A percentile compares a stretch with the other conserved stretches of the same genome.
phyloP scores from a whole-genome alignment of 495 filamentous ascomycete species.

The Penicillium taxi region DNA sequence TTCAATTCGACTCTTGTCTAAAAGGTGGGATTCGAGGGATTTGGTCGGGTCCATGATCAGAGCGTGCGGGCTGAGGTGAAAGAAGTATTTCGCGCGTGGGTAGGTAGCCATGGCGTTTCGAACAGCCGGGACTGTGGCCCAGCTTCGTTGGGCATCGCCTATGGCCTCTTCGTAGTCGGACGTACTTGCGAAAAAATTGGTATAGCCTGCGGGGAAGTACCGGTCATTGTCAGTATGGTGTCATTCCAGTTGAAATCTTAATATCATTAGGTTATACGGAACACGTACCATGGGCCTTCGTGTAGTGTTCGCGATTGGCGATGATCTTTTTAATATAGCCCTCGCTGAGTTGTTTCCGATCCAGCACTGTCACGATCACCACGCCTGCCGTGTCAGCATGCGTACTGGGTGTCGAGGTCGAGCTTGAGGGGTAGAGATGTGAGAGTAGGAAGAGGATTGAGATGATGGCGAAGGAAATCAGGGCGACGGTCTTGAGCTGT shows the following conservation, averaged over 20 bases:
- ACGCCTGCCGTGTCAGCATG: conserved; percentile 67
- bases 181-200: conserved; percentile 68
- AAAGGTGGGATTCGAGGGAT: conserved; percentile 60
- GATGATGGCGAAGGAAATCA: conserved; percentile 50
- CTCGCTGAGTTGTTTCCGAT: conserved; percentile 50
- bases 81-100: conserved; percentile 70
- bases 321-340: conserved; percentile 62
- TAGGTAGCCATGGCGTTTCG: conserved; percentile 79
- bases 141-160: conserved; percentile 57
- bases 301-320: conserved; percentile 81
- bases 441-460: conserved; percentile 57
- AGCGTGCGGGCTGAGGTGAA: conserved; percentile 73
- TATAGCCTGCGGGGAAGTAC: conserved; percentile 60
- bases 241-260: background rate
- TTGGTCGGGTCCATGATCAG: conserved; percentile 84
- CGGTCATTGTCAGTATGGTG: background rate
- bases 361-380: conserved; percentile 82
- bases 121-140: conserved; percentile 76
- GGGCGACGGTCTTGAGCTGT: conserved; percentile 54
- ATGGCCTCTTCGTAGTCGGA: conserved; percentile 61
- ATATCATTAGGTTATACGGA: background rate
- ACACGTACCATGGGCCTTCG: conserved; percentile 71
- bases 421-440: conserved; percentile 35
- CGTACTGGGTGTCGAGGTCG: conserved; percentile 25
- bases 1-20: conserved; percentile 58